phyloP scores from a whole-genome alignment of 1,139 yeast genomes.

The Taphrina wiesneri region DNA sequence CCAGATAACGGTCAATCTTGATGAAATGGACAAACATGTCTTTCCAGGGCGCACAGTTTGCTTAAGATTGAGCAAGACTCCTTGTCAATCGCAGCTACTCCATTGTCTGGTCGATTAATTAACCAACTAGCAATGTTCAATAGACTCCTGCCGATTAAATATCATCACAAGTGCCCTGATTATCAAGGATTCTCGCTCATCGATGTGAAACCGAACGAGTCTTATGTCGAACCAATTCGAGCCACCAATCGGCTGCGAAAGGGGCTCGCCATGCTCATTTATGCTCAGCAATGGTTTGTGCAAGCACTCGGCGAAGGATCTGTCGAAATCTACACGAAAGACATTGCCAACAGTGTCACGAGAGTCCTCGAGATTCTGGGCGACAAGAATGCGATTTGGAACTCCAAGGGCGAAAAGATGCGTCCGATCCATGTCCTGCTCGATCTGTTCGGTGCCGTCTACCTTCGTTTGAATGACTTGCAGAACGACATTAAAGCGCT shows the following conservation, averaged over 20 bases:
- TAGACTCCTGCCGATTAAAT: not conserved
- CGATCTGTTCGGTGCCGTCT: constrained; percentile 7
- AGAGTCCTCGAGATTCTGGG: constrained; percentile 6
- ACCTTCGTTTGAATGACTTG: not conserved
- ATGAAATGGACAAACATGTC: no score
- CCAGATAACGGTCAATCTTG: no score
- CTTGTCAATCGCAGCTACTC: no score
- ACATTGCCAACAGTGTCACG: constrained; percentile 4
- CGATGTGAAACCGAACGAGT: constrained; percentile 5
- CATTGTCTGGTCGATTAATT: no score
- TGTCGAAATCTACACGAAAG: not conserved
- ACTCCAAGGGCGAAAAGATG: constrained; percentile 6
- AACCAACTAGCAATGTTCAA: constrained; percentile 5
- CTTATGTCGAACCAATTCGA: constrained; percentile 3
- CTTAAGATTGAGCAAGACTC: no score
- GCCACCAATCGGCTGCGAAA: constrained; percentile 3
- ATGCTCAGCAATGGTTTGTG: constrained; percentile 5
- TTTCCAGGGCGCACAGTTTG: no score
- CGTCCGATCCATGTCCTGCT: constrained; percentile 9
- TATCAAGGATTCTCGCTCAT: constrained; percentile 5
- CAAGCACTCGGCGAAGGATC: not conserved
- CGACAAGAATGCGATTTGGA: constrained; percentile 1
- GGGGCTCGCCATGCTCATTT: constrained; percentile 8
- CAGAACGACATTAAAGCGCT: constrained; percentile 7
- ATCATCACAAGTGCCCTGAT: constrained; percentile 1